phyloP scores from a whole-genome alignment of 345 rosid species.

The Sisymbrium irio region DNA sequence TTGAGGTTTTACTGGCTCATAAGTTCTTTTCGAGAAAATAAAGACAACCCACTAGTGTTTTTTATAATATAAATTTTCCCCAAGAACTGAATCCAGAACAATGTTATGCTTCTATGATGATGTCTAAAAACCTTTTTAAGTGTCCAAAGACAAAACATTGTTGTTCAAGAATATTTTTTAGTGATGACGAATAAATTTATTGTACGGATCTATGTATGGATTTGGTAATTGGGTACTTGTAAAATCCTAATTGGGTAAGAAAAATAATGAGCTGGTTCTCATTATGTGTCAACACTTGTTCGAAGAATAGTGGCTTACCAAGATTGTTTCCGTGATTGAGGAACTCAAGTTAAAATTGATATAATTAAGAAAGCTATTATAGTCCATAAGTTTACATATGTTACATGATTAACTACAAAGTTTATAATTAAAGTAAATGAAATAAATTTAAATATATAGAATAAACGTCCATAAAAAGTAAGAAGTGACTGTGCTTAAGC shows the following conservation, averaged over 20 bases:
- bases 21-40: slow-evolving; percentile 15
- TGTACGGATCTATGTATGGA: slow-evolving; percentile 35
- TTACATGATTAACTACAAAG: slow-evolving; percentile 12
- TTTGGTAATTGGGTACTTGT: slow-evolving; percentile 35
- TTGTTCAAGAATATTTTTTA: slow-evolving; percentile 29
- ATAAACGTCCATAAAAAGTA: slow-evolving; percentile 12
- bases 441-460: neutral
- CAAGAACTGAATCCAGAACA: slow-evolving; percentile 21
- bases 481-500: slow-evolving; percentile 15
- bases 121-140: slow-evolving; percentile 15
- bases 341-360: slow-evolving; percentile 1
- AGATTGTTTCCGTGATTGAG: slow-evolving; percentile 33
- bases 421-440: slow-evolving; percentile 19
- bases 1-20: slow-evolving; percentile 18
- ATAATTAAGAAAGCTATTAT: slow-evolving; percentile 5
- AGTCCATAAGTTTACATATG: slow-evolving; percentile 8
- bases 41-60: slow-evolving; percentile 31
- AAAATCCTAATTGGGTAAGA: slow-evolving; percentile 29
- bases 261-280: slow-evolving; percentile 30
- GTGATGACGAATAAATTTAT: slow-evolving; percentile 29
- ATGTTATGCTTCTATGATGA: slow-evolving; percentile 28
- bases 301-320: slow-evolving; percentile 12
- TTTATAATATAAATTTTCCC: neutral
- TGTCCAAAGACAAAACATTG: slow-evolving; percentile 26
- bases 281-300: slow-evolving; percentile 29